Conservation (phyloP, 192 early-diverging fungal genomes). For the Backusella luteola region DNA sequence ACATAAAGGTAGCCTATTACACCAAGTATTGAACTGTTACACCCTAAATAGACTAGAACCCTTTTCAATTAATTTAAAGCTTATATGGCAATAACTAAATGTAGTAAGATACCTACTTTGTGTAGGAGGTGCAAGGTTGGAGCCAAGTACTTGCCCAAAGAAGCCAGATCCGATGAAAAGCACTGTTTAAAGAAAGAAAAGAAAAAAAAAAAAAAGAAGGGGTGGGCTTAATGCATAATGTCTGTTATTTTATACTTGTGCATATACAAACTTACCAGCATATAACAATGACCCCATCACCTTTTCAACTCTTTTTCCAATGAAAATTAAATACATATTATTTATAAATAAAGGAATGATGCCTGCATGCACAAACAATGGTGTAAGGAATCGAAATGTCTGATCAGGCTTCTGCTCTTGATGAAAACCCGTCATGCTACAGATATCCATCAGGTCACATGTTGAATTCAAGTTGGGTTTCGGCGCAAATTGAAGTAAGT, state of each 20-base stretch:
- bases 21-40: constrained; percentile 64
- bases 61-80: neutral
- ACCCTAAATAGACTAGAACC: constrained; percentile 50
- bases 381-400: constrained; percentile 74
- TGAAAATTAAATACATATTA: constrained; percentile 60
- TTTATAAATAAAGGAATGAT: constrained; percentile 76
- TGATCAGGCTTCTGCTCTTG: constrained; percentile 59
- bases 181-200: neutral
- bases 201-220: neutral
- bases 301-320: constrained; percentile 71
- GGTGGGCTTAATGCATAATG: neutral
- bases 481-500: constrained; percentile 10
- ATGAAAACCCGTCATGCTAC: constrained; percentile 57
- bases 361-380: constrained; percentile 83
- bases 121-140: constrained; percentile 49
- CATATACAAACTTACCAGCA: constrained; percentile 44
- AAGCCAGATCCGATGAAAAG: constrained; percentile 57
- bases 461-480: neutral
- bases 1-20: constrained; percentile 75
- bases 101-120: constrained; percentile 36
- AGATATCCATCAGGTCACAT: constrained; percentile 58
- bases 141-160: constrained; percentile 79
- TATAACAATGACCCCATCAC: constrained; percentile 75
- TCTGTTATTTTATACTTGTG: too few species aligned
- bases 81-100: neutral